Evolutionary conservation across 192 early-diverging fungal genomes (phyloP).

Genomic region (Backusella psychrophila): DNA sequence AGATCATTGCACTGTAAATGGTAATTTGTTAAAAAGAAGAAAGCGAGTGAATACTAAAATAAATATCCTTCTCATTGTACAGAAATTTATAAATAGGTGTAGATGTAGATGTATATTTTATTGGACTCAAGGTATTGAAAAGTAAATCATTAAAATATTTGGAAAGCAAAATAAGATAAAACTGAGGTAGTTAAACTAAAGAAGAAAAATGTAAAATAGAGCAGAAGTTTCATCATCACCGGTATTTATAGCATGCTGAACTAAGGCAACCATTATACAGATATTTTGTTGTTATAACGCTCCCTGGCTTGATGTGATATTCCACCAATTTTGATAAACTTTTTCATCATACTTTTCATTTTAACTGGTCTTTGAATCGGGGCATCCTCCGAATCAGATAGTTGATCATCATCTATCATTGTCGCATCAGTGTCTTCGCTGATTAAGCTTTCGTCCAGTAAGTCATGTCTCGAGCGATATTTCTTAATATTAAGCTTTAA

Average conservation of each 20-base stretch:
- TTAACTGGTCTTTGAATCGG: not conserved
- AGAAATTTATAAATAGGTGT: not conserved
- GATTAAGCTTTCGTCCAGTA: slow-evolving; percentile 1
- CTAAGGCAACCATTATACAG: not conserved
- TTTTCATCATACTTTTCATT: slow-evolving; percentile 15
- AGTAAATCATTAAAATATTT: not conserved
- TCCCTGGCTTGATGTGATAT: slow-evolving; percentile 4
- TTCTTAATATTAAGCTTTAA: slow-evolving; percentile 13
- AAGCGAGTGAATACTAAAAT: not conserved
- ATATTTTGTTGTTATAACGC: not conserved
- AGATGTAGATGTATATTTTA: not conserved
- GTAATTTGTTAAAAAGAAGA: not conserved
- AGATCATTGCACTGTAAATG: not conserved
- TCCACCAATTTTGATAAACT: slow-evolving; percentile 15
- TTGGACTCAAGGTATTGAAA: not conserved
- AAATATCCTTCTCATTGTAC: not conserved
- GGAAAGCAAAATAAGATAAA: not conserved
- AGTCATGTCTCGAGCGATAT: slow-evolving; percentile 11
- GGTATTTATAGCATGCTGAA: not conserved
- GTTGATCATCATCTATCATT: not conserved
- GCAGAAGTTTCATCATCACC: not conserved
- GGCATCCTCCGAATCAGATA: not conserved
- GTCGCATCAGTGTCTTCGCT: not conserved
- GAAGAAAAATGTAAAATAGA: not conserved
- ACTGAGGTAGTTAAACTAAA: not conserved